phyloP scores from a whole-genome alignment of 1,284 basidiomycete species.

The Tylopilus sp. region DNA sequence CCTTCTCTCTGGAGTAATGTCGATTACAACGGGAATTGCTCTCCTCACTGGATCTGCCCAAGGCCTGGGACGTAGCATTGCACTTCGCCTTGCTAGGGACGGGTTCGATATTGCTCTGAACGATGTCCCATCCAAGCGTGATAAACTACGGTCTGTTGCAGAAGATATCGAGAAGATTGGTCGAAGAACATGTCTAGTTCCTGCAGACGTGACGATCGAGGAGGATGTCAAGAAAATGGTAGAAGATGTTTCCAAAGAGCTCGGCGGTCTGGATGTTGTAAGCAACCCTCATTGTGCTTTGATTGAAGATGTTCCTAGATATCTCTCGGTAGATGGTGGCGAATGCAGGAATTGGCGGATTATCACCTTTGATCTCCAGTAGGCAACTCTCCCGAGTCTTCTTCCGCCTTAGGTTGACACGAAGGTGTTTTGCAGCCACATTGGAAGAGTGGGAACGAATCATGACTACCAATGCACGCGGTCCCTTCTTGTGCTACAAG shows the following conservation, averaged over 20 bases:
- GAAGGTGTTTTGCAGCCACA: constrained; percentile 2
- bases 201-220: constrained; percentile 7
- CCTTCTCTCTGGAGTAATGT: no score
- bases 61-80: constrained; percentile 1
- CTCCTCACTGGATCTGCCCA: constrained; percentile 5
- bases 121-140: constrained; percentile 9
- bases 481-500: constrained; percentile 35
- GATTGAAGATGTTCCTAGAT: no score
- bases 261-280: constrained; percentile 14
- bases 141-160: constrained; percentile 5
- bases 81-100: constrained; percentile 14
- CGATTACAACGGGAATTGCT: neutral
- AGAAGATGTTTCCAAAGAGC: neutral
- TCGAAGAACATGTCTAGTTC: neutral
- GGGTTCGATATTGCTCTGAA: constrained; percentile 13
- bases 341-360: constrained; percentile 4
- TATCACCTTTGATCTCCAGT: neutral
- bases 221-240: constrained; percentile 8
- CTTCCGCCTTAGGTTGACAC: neutral
- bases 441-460: constrained; percentile 22
- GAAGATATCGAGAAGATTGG: constrained; percentile 10
- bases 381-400: neutral
- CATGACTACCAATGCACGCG: constrained; percentile 29
- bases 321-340: constrained; percentile 19
- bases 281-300: no score